A percentile compares a stretch with the other conserved stretches of the same genome.
Evolutionary conservation across 2,329 filamentous ascomycete species (phyloP).

Genomic region (Laburnicola sp.): DNA sequence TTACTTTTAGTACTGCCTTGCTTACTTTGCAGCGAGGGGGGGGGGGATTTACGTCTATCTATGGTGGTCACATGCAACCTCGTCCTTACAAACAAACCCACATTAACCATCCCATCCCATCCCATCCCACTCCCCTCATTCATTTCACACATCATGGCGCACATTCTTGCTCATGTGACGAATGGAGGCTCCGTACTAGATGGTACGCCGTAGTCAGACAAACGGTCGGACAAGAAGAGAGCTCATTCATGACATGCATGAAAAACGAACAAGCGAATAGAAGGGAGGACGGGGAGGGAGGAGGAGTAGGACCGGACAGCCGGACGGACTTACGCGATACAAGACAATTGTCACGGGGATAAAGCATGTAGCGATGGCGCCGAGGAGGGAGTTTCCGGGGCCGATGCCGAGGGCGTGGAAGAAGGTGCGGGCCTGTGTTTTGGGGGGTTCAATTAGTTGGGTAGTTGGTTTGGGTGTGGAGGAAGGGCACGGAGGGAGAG

Average conservation of each 20-base stretch:
- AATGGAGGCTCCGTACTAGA: slow-evolving; percentile 15
- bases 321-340: slow-evolving; percentile 10
- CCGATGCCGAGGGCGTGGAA: slow-evolving; percentile 14
- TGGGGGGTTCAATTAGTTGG: not conserved
- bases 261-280: not conserved
- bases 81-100: no score
- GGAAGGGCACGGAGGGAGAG: no score
- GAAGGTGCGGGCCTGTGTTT: slow-evolving; percentile 10
- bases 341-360: slow-evolving; percentile 14
- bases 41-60: no score
- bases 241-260: no score
- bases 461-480: not conserved
- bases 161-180: slow-evolving; percentile 16
- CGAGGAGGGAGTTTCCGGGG: slow-evolving; percentile 14
- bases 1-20: no score
- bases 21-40: no score
- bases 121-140: no score
- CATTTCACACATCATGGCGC: slow-evolving; percentile 5
- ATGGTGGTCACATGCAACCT: no score
- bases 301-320: no score
- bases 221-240: no score
- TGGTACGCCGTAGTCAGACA: not conserved
- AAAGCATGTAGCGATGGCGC: slow-evolving; percentile 15
- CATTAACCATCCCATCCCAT: no score
- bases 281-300: no score